Conservation (phyloP, 139 green algal genomes). For the Gonium pectorale region DNA sequence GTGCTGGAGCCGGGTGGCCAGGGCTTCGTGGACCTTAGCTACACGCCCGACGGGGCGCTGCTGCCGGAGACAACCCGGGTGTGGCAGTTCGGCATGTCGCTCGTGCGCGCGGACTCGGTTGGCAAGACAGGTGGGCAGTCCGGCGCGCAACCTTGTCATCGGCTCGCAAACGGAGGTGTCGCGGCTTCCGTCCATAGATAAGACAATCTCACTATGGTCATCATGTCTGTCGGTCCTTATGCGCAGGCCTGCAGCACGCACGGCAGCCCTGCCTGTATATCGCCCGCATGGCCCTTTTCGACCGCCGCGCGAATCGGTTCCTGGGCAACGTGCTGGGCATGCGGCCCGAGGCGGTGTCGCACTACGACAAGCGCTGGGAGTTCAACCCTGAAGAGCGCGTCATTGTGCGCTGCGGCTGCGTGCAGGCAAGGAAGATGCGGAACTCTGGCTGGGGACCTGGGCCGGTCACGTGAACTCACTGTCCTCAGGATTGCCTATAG, state of each 20-base stretch:
- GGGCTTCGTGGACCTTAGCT: constrained; percentile 58
- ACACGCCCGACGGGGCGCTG: constrained; percentile 50
- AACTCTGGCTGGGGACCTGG: too few relatives aligned
- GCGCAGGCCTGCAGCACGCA: constrained; percentile 46
- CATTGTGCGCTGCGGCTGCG: constrained; percentile 57
- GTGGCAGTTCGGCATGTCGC: constrained; percentile 54
- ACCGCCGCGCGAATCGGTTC: constrained; percentile 56
- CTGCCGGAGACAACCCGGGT: constrained; percentile 43
- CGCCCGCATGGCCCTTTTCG: constrained; percentile 58
- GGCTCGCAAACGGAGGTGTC: too few relatives aligned
- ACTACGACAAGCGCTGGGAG: constrained; percentile 50
- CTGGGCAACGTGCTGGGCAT: constrained; percentile 62
- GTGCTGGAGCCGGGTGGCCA: constrained; percentile 52
- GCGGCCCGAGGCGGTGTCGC: constrained; percentile 34
- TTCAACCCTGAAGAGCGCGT: constrained; percentile 51
- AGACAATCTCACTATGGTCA: too few relatives aligned
- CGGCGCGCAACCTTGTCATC: too few relatives aligned
- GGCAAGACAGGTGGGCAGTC: constrained; percentile 55
- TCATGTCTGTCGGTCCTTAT: too few relatives aligned
- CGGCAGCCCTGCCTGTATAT: constrained; percentile 50
- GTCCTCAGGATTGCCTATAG: too few relatives aligned
- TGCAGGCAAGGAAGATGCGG: constrained; percentile 39
- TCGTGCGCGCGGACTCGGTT: constrained; percentile 54
- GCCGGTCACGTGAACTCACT: too few relatives aligned
- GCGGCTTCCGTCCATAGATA: too few relatives aligned